Evolutionary conservation across 345 rosid species (phyloP), one percentile per base, ranked within the genome.

Genomic region (Anastatica hierochuntica): DNA sequence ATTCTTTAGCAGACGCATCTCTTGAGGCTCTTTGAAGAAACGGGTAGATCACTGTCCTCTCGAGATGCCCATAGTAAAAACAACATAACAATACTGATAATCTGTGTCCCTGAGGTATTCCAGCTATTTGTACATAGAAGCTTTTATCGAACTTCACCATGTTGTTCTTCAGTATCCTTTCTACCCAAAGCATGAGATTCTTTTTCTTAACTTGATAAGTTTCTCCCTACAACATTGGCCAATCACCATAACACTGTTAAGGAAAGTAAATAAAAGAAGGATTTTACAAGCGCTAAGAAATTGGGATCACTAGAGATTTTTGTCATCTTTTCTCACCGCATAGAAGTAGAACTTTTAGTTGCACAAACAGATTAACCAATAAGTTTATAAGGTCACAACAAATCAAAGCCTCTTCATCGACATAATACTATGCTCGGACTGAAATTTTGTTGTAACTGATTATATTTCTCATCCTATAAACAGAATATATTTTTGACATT

Each of bases 71-170:
- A 29, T 71, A 83, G 74, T 90, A 90, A 15, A 84, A 69, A 17
- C 88, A 90, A 67, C 94, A 86, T 34, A 90, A 78, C 56, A 84
- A 49, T 31, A 90, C 44, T 52, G 96, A 86, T 24, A 90, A 27
- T 43, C 71, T 71, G 59, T 90, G 80, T 74, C 97, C 97, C 74
- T 90, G 96, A 43, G 96, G 78, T 70, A 84, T 86, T 44, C 96
- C 97, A 33, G 65, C 47, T 18, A 43, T 45, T 79, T 82, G 79
- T 63, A 82, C 58, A 71, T 80, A 82, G 64, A 80, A 82, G 20
- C 50, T 68, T 41, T 67, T 72, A 69, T 71, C 80, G 4, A 80
- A 52, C 68, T 58, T 72, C 57, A 86, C 38, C 54, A 84, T 64
- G 66, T 86, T 86, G 37, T 46, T 69, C 71, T 80, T 77, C 58